Conservation (phyloP, 2,329 filamentous ascomycete genomes). For the Sarocladium kiliense region DNA sequence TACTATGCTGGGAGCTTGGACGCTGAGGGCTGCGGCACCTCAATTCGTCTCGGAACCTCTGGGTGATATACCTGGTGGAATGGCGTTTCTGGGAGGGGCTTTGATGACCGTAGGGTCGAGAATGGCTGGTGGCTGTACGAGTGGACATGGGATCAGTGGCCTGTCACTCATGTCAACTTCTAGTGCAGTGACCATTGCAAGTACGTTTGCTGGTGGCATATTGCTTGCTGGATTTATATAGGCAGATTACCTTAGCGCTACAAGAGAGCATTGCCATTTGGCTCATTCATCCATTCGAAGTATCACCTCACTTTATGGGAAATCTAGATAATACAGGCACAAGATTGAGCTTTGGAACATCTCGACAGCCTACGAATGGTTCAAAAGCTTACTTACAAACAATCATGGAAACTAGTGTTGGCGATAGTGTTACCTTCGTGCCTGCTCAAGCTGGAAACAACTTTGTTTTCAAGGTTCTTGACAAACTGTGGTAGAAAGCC, state of each 20-base stretch:
- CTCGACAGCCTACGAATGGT: too few relatives aligned
- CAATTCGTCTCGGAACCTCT: slow-evolving; percentile 19
- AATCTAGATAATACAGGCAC: too few relatives aligned
- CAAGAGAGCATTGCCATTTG: too few relatives aligned
- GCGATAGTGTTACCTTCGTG: too few relatives aligned
- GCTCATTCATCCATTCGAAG: too few relatives aligned
- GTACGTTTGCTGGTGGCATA: slow-evolving; percentile 50
- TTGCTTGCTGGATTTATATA: slow-evolving; percentile 9
- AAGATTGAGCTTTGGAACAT: too few relatives aligned
- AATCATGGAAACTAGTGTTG: too few relatives aligned
- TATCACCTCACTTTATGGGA: too few relatives aligned
- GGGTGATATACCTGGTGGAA: slow-evolving; percentile 27
- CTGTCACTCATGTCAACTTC: slow-evolving; percentile 57
- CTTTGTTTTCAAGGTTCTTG: too few relatives aligned
- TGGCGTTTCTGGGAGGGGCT: slow-evolving; percentile 48
- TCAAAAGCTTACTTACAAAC: too few relatives aligned
- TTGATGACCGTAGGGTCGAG: slow-evolving; percentile 55
- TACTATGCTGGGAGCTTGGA: slow-evolving; percentile 41
- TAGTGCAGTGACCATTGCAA: slow-evolving; percentile 55
- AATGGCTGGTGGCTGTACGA: slow-evolving; percentile 62
- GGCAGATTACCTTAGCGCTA: not conserved
- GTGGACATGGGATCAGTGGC: slow-evolving; percentile 64
- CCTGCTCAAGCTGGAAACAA: too few relatives aligned
- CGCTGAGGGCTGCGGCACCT: slow-evolving; percentile 27
- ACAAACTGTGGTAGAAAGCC: too few relatives aligned